phyloP scores from a whole-genome alignment of 2,329 filamentous ascomycete genomes.

The Mycosphaerella sp. region DNA sequence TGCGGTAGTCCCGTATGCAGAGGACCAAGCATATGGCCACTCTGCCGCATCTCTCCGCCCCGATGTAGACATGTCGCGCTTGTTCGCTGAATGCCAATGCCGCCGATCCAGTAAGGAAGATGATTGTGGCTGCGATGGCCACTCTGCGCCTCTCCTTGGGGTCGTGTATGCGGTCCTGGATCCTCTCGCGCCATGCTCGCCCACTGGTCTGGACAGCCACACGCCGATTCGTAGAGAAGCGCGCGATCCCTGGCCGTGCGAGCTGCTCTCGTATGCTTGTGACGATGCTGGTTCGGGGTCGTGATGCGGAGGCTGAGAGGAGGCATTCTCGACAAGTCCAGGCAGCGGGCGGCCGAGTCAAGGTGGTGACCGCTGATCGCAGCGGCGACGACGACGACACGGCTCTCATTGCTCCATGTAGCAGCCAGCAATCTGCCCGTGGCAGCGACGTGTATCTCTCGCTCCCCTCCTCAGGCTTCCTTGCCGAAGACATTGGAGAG shows the following conservation, averaged over 20 bases:
- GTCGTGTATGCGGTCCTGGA: slow-evolving; percentile 16
- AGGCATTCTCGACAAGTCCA: slow-evolving; percentile 27
- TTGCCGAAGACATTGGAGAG: no score
- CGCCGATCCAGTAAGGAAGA: slow-evolving; percentile 34
- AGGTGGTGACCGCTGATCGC: slow-evolving; percentile 8
- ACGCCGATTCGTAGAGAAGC: slow-evolving; percentile 2
- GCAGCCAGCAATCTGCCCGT: not conserved
- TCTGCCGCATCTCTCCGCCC: slow-evolving; percentile 68
- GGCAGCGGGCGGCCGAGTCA: slow-evolving; percentile 9
- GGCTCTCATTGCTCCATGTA: slow-evolving; percentile 26
- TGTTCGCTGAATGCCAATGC: slow-evolving; percentile 55
- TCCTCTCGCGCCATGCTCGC: slow-evolving; percentile 29
- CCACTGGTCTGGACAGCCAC: slow-evolving; percentile 24
- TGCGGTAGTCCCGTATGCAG: slow-evolving; percentile 84
- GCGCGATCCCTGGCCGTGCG: not conserved
- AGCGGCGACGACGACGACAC: slow-evolving; percentile 18
- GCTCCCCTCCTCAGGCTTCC: not conserved
- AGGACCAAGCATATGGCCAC: slow-evolving; percentile 69
- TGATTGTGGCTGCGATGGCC: slow-evolving; percentile 28
- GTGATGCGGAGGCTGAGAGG: slow-evolving; percentile 10
- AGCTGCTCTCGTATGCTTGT: slow-evolving; percentile 1
- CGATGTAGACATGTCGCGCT: slow-evolving; percentile 68
- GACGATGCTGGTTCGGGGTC: slow-evolving; percentile 1
- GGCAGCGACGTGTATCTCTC: slow-evolving; percentile 3
- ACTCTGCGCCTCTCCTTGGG: slow-evolving; percentile 26